Evolutionary conservation across 129 eudicot species (phyloP), one percentile per base, ranked within the genome.

Genomic region (Flaveria bidentis): DNA sequence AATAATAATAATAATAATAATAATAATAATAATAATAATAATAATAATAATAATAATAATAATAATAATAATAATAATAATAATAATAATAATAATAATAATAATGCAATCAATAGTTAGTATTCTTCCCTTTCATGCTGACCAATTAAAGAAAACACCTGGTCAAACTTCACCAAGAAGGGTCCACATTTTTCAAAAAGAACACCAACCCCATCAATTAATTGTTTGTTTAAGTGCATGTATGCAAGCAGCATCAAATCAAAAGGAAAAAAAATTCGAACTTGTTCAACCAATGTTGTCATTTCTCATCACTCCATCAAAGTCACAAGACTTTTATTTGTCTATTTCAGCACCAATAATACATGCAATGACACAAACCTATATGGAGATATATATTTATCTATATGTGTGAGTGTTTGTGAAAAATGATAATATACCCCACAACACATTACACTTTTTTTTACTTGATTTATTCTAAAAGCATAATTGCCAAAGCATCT

Each of bases 231-330:
- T 4, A 44, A 13, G 69, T 73, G 77, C 77, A 57, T 58, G 69
- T 12, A 73, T 39, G 64, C 56, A 57, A 16, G 15, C 39, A 41
- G 42, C 77, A 58, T 56, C 41, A 57, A 57, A 73, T 73, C 77
- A 73, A 22, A 22, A 12, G 23, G 15, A 57, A 73, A 71, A 71
- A 72, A 39, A 3, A 39, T 22, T 71, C 28, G 41, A 13, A 57
- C 42, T 41, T 13, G 8, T 56, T 73, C 67, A 52, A 28, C 47
- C n/a, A 71, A 50, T 51, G 63, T 25, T 51, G 47, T 50, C 47
- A 71, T 22, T n/a, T 50, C 75, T n/a, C 63, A 70, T 47, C 42
- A 33, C 47, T 64, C 14, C 47, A 30, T 62, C 50, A 15, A 49
- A 15, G 22, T 72, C 14, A 71, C 50, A 71, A 36, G n/a, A 71